Conservation (phyloP, 129 eudicot species). For the Deinandra increscens region DNA sequence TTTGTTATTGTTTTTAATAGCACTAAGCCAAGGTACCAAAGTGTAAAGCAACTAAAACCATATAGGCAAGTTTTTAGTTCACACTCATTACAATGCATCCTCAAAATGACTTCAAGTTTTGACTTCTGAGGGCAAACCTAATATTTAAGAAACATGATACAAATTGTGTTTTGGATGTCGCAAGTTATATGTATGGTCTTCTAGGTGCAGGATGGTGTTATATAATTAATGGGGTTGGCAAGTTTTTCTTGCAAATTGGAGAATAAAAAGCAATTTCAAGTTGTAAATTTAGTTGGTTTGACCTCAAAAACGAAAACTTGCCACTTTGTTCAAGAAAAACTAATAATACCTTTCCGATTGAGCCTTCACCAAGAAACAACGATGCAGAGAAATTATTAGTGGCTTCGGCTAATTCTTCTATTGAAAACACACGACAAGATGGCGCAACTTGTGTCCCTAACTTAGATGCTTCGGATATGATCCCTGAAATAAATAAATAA, state of each 20-base stretch:
- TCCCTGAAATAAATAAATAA: constrained; percentile 48
- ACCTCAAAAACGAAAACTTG: constrained; percentile 23
- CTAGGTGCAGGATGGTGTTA: neutral
- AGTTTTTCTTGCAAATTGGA: constrained; percentile 4
- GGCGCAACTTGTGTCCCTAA: constrained; percentile 63
- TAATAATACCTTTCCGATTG: constrained; percentile 67
- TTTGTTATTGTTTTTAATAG: constrained; percentile 10
- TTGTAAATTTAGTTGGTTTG: constrained; percentile 20
- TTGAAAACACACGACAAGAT: constrained; percentile 50
- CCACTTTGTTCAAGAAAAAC: constrained; percentile 2
- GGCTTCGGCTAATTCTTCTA: constrained; percentile 66
- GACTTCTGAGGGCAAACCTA: constrained; percentile 22
- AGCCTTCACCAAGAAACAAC: constrained; percentile 63
- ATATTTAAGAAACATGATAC: constrained; percentile 14
- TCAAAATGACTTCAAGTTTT: neutral
- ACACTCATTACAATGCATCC: neutral
- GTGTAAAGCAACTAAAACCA: neutral
- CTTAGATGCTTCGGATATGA: constrained; percentile 67
- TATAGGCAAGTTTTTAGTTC: neutral
- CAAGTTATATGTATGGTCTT: neutral
- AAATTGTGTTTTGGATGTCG: constrained; percentile 5
- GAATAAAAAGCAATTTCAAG: constrained; percentile 3
- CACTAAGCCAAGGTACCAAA: neutral
- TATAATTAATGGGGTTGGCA: neutral
- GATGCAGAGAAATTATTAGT: constrained; percentile 60